Conservation (phyloP, 805 yeast genomes). For the Yarrowia porcina region DNA sequence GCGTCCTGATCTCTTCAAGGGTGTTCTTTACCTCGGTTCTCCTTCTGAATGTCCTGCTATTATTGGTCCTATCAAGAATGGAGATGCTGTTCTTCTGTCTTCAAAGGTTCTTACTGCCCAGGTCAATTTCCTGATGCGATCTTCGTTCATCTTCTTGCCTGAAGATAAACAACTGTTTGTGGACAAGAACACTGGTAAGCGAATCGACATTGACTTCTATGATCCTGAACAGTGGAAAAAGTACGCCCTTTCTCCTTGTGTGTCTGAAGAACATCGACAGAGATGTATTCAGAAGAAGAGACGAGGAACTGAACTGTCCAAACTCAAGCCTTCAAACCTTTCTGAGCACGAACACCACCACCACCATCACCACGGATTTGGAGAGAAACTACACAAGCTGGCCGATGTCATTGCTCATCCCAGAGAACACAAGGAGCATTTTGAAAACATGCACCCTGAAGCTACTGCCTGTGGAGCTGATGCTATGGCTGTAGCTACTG, state of each 20-base stretch:
- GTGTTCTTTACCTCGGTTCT: conserved; percentile 74
- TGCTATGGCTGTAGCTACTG: background rate
- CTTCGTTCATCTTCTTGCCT: conserved; percentile 77
- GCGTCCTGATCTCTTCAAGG: conserved; percentile 66
- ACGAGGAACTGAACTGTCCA: background rate
- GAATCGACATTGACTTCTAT: conserved; percentile 60
- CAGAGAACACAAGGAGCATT: conserved; percentile 17
- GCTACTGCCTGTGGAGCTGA: conserved; percentile 7
- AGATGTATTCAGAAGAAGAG: conserved; percentile 22
- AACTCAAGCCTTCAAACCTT: background rate
- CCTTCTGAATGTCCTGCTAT: conserved; percentile 84
- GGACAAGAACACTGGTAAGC: conserved; percentile 43
- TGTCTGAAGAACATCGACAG: conserved; percentile 38
- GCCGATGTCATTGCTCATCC: background rate
- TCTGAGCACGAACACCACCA: background rate
- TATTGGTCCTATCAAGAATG: conserved; percentile 77
- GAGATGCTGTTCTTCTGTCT: conserved; percentile 74
- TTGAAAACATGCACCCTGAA: conserved; percentile 25
- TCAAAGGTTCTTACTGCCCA: conserved; percentile 74
- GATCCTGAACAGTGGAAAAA: conserved; percentile 78
- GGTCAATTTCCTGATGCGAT: conserved; percentile 84
- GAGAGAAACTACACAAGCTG: conserved; percentile 4
- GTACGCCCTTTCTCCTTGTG: conserved; percentile 72
- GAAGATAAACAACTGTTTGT: conserved; percentile 69
- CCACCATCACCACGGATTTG: conserved; percentile 8